phyloP scores from a whole-genome alignment of 805 yeast species.

The Metschnikowia bowlesiae region DNA sequence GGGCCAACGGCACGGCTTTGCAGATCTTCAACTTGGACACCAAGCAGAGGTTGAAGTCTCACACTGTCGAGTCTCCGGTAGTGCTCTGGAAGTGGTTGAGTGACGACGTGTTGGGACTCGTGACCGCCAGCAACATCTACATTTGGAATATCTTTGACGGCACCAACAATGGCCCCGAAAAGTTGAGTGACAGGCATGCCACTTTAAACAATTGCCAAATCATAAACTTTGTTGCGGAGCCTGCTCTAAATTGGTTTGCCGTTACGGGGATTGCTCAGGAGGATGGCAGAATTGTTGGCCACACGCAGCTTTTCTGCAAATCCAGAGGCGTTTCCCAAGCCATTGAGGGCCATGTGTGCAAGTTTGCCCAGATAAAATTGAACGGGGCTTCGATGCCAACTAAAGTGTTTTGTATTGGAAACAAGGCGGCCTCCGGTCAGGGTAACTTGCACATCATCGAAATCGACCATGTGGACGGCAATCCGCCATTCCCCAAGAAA shows the following conservation, averaged over 20 bases:
- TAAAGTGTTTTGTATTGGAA: conserved; percentile 89
- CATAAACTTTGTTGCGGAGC: conserved; percentile 82
- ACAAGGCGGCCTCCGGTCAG: conserved; percentile 68
- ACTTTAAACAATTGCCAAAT: conserved; percentile 77
- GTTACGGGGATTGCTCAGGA: conserved; percentile 93
- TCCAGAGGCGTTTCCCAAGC: conserved; percentile 92
- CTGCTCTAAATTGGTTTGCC: conserved; percentile 86
- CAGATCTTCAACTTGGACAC: conserved; percentile 88
- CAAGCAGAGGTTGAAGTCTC: conserved; percentile 85
- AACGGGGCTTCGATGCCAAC: conserved; percentile 71
- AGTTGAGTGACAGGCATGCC: conserved; percentile 79
- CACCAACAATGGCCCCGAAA: conserved; percentile 70
- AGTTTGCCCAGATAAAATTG: conserved; percentile 71
- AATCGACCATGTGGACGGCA: conserved; percentile 86
- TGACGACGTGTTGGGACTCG: conserved; percentile 69
- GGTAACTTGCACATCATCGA: conserved; percentile 87
- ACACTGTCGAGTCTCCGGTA: conserved; percentile 81
- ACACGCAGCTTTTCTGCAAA: conserved; percentile 86
- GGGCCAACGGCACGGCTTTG: conserved; percentile 94
- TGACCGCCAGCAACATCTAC: conserved; percentile 71
- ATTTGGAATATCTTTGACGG: conserved; percentile 84
- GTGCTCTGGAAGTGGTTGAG: conserved; percentile 94
- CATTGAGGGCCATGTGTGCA: conserved; percentile 95
- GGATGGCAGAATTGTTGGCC: conserved; percentile 91
- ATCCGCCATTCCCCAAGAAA: conserved; percentile 84